These are phyloP conservation scores for Suhomyces emberorum DNA, from an alignment of 805 yeast species.

Conservation along the genomic window DNA sequence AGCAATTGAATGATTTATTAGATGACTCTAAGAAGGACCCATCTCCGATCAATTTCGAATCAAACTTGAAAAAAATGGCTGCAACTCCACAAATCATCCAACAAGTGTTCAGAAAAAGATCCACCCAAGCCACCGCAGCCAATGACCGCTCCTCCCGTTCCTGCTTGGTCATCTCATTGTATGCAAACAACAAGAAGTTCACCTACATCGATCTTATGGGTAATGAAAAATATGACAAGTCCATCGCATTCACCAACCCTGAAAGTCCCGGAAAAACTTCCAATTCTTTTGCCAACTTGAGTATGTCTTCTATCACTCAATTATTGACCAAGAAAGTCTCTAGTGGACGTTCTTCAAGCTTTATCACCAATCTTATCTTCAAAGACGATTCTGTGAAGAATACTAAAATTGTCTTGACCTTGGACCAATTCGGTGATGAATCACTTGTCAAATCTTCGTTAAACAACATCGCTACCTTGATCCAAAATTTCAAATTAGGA, in stretches of 20 bases:
- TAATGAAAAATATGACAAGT: slow-evolving; percentile 22
- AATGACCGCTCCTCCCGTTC: slow-evolving; percentile 22
- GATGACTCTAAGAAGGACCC: slow-evolving; percentile 12
- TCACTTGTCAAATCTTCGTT: slow-evolving; percentile 25
- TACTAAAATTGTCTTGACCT: slow-evolving; percentile 22
- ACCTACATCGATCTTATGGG: slow-evolving; percentile 31
- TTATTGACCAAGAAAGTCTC: slow-evolving; percentile 13
- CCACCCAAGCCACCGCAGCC: slow-evolving; percentile 18
- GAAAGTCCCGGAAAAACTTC: slow-evolving; percentile 5
- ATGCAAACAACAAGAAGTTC: slow-evolving; percentile 14
- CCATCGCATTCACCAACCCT: background rate
- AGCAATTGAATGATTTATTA: slow-evolving; percentile 23
- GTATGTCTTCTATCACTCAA: slow-evolving; percentile 27
- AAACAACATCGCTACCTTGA: slow-evolving; percentile 21
- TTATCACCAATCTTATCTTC: slow-evolving; percentile 26
- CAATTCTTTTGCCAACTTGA: slow-evolving; percentile 25
- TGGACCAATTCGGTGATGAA: slow-evolving; percentile 25
- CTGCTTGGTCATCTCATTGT: slow-evolving; percentile 24
- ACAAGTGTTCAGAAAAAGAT: slow-evolving; percentile 16
- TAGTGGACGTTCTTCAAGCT: slow-evolving; percentile 22
- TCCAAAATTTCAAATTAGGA: slow-evolving; percentile 16
- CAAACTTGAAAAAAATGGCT: slow-evolving; percentile 12
- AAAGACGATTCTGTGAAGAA: slow-evolving; percentile 10
- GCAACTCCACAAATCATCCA: slow-evolving; percentile 8
- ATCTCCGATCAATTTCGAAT: slow-evolving; percentile 9